Evolutionary conservation across 176 grass and related monocot genomes (phyloP), one percentile per base, ranked within the genome.

Genomic region (Aegilops speltoides): DNA sequence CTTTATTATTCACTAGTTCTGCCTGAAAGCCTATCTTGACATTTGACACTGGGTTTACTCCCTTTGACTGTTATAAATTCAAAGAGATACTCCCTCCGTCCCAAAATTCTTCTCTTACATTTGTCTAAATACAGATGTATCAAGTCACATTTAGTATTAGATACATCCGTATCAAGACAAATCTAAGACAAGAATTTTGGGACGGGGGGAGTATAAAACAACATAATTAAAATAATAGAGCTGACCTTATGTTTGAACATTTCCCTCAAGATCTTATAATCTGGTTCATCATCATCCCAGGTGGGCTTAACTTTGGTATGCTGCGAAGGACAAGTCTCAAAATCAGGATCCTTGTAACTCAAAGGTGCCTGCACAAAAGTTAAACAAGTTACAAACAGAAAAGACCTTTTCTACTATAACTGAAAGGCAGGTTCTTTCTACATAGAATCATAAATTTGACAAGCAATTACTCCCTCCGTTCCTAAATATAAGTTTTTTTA

Each of bases 271-370:
- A 94, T 79, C 68, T 93, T 95, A 64, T 88, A 87, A 33, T 94
- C 91, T 24, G 93, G 89, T 81, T 95, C 86, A 87, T 94, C 93
- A 62, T 95, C 93, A 54, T 98, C 93, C 96, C 96, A 98, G 1
- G 91, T 91, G 73, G 92, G 81, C 60, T 94, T 95, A 76, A 98
- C 96, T 87, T 78, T 93, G 86, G 82, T 92, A 74, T 98, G 96
- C 73, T 98, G 96, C 87, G 95, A 90, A 84, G 89, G 93, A 43
- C 86, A 83, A 85, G 93, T 98, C 75, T 93, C 87, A 50, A 98
- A 98, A 86, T 91, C 48, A 77, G 93, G 96, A 78, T 95, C 89
- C 85, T 94, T 94, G 90, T 98, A 98, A 69, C 10, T 89, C 19
- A 74, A 20, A 78, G 93, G 91, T 81, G 81, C 91, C 93, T 98